Evolutionary conservation across 2,329 filamentous ascomycete genomes (phyloP), one percentile per base, ranked within the genome.

Genomic region (Plectosphaerella sp.): DNA sequence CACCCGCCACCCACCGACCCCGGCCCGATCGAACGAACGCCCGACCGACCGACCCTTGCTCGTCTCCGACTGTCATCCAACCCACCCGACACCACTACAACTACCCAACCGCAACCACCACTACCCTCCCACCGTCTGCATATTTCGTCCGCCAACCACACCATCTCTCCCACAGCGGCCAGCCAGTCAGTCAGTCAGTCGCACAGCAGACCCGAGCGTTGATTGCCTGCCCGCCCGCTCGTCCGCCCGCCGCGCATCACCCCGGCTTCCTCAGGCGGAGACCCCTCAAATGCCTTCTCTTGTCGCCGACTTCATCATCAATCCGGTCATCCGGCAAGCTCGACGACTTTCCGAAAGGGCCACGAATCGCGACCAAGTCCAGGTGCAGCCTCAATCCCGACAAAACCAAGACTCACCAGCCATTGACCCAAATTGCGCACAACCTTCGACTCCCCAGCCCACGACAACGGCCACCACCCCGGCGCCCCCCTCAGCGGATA

Each of bases 261-360:
- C 47, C 46, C 28, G 41, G 54, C 51, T 45, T 43, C 11, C 41
- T 22, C 28, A 33, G 41, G 41, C 41, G n/a, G 41, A 39, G 49
- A 53, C 56, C 59, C 37, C 41, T 51, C 51, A 60, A 62, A 87
- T 87, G 83, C 77, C 79, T 66, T 83, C 77, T 59, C 72, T 86
- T 61, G 82, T 87, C 50, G 79, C 82, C 62, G 80, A 85, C 55
- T 85, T 84, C 64, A 71, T 86, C 60, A 83, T 86, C 67, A 84
- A 84, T 56, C 83, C 84, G 53, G 82, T 86, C 61, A 69, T 86
- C 59, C 80, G 83, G 65, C 83, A 86, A 68, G 83, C 83, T 61
- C 80, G 82, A 56, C 80, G 82, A 57, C 80, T 87, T 62, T 86
- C 84, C 47, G 73, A 75, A 60, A 73, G n/a, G n/a, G 41, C 41